Evolutionary conservation across 148 eudicot species (phyloP), one percentile per base, ranked within the genome.

Genomic region (Dysphania ambrosioides): DNA sequence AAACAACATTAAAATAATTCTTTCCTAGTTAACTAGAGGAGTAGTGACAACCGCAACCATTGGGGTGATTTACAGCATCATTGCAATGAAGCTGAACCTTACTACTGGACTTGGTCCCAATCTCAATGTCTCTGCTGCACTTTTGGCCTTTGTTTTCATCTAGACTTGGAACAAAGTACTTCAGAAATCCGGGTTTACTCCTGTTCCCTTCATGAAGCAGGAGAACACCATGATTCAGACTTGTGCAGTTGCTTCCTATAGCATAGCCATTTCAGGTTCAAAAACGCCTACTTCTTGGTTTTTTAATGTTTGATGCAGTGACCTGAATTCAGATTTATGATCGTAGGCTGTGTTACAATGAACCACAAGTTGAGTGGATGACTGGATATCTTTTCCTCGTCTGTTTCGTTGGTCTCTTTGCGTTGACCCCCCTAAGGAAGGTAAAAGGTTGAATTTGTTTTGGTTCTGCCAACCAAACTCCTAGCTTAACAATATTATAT

Each of bases 151-250:
- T 66, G 79, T 93, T 40, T 80, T 93, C 71, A 82, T 93, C 9
- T 74, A 86, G 4, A 61, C 80, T 2, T 90, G 93, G 96, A 83
- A 82, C 10, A 87, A 84, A 57, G 4, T 90, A 10, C 72, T 87
- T 21, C 60, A 81, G 19, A 88, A 81, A 72, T 29, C 60, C 3
- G 93, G 93, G 19, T 73, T 87, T 32, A 75, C 76, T 23, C 79
- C 96, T 0, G 72, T 63, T 58, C 97, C 97, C 2, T 93, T 93
- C 66, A 90, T 96, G 23, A 82, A 84, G 65, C 96, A 93, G 73
- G 97, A 93, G 81, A 93, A 93, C 23, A 88, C 96, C 42, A 90
- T 93, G 91, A 90, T 93, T 60, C 97, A 90, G 69, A 93, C 97
- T 11, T 86, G 84, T 79, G 85, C 92, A 3, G 97, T 93, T 70